Evolutionary conservation across 2,329 filamentous ascomycete species (phyloP).

Genomic region (Pyrenophora graminea): DNA sequence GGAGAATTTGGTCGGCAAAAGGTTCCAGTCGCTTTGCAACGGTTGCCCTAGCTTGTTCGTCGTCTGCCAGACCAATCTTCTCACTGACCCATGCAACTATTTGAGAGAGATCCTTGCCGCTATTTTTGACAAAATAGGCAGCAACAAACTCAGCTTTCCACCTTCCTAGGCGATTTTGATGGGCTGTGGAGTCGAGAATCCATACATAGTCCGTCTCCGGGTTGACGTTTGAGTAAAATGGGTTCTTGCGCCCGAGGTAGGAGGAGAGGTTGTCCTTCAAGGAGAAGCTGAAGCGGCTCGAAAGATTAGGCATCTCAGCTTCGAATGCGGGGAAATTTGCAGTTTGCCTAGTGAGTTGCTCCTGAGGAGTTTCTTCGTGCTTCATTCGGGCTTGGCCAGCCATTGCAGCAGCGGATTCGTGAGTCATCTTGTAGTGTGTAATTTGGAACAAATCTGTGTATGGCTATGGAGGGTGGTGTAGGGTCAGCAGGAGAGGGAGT

Average conservation of each 20-base stretch:
- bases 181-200: slow-evolving; percentile 90
- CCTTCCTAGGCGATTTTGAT: slow-evolving; percentile 54
- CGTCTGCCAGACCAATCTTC: slow-evolving; percentile 64
- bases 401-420: slow-evolving; percentile 29
- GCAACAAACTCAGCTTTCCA: slow-evolving; percentile 87
- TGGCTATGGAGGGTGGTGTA: slow-evolving; percentile 26
- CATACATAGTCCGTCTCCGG: slow-evolving; percentile 74
- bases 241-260: slow-evolving; percentile 47
- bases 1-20: slow-evolving; percentile 76
- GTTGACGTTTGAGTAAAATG: slow-evolving; percentile 54
- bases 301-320: slow-evolving; percentile 42
- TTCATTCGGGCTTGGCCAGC: slow-evolving; percentile 37
- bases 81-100: slow-evolving; percentile 72
- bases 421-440: slow-evolving; percentile 34
- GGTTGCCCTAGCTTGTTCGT: slow-evolving; percentile 57
- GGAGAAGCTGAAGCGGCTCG: slow-evolving; percentile 40
- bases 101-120: slow-evolving; percentile 68
- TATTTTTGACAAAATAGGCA: slow-evolving; percentile 76
- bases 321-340: slow-evolving; percentile 43
- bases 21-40: slow-evolving; percentile 73
- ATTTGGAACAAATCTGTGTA: slow-evolving; percentile 14
- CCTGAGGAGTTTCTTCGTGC: slow-evolving; percentile 40
- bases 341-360: slow-evolving; percentile 35
- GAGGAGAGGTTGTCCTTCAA: slow-evolving; percentile 47
- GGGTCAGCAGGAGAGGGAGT: slow-evolving; percentile 42